These are phyloP conservation scores for Luffa aegyptiaca DNA, from an alignment of 306 rosid species.

Conservation along the genomic window DNA sequence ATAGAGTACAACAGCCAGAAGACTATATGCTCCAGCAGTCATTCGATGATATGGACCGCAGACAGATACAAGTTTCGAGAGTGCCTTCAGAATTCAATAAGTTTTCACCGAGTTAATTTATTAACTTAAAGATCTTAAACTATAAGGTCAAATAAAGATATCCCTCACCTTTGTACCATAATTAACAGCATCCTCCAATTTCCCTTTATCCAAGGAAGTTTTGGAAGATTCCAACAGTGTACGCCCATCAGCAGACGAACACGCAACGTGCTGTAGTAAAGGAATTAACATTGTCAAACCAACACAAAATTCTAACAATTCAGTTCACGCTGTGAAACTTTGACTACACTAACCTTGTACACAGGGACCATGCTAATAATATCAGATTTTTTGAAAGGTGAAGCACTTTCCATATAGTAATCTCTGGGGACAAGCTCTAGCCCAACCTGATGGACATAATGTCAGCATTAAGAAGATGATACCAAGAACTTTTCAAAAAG, in stretches of 20 bases:
- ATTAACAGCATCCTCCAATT: slow-evolving; percentile 96
- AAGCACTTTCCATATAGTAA: slow-evolving; percentile 61
- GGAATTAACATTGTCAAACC: slow-evolving; percentile 13
- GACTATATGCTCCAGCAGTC: slow-evolving; percentile 99
- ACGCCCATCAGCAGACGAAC: slow-evolving; percentile 98
- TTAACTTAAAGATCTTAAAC: background rate
- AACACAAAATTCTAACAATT: background rate
- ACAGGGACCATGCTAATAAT: slow-evolving; percentile 88
- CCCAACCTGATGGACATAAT: slow-evolving; percentile 63
- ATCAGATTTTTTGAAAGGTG: slow-evolving; percentile 73
- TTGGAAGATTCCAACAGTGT: slow-evolving; percentile 91
- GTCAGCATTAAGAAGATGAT: slow-evolving; percentile 9
- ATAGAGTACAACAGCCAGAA: slow-evolving; percentile 88
- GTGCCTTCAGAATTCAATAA: slow-evolving; percentile 57
- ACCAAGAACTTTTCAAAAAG: slow-evolving; percentile 1
- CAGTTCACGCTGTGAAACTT: background rate
- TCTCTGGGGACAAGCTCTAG: slow-evolving; percentile 93
- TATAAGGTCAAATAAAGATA: background rate
- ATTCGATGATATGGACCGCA: slow-evolving; percentile 97
- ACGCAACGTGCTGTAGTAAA: slow-evolving; percentile 72
- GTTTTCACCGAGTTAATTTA: slow-evolving; percentile 13
- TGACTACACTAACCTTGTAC: slow-evolving; percentile 52
- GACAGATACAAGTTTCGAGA: slow-evolving; percentile 74
- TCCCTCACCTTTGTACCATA: slow-evolving; percentile 80
- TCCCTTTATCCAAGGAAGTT: slow-evolving; percentile 94